phyloP scores from a whole-genome alignment of 1,284 basidiomycete genomes.

The Rhodotorula sp. region DNA sequence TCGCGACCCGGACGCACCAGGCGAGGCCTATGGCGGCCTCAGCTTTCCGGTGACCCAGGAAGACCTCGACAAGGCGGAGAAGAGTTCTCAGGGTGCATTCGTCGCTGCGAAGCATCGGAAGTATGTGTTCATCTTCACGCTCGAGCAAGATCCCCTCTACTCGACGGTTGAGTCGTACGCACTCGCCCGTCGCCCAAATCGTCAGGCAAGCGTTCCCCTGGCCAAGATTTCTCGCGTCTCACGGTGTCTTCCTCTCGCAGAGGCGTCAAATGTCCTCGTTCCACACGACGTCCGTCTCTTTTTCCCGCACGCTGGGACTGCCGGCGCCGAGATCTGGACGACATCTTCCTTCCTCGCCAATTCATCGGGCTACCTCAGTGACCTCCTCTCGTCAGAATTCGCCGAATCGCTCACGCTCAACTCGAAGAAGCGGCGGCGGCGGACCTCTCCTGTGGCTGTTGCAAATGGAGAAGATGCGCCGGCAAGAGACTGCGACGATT shows the following conservation, averaged over 20 bases:
- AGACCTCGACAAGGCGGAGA: neutral
- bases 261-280: too few relatives aligned
- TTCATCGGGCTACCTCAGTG: neutral
- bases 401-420: neutral
- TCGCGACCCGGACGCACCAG: too few relatives aligned
- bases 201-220: neutral
- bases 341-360: neutral
- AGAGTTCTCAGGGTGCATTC: neutral
- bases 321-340: neutral
- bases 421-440: too few relatives aligned
- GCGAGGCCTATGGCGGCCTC: too few relatives aligned
- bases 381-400: neutral
- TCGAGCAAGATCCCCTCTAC: neutral
- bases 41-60: neutral
- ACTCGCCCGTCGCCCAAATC: too few relatives aligned
- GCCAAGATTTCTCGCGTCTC: neutral
- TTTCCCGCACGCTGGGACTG: neutral
- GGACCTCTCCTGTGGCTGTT: neutral
- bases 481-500: neutral
- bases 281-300: conserved; percentile 1
- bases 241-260: neutral
- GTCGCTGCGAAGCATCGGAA: too few relatives aligned
- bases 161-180: neutral
- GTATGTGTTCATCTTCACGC: neutral
- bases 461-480: neutral